Evolutionary conservation across 805 yeast genomes (phyloP).

Genomic region (Schizosaccharomyces lindneri): DNA sequence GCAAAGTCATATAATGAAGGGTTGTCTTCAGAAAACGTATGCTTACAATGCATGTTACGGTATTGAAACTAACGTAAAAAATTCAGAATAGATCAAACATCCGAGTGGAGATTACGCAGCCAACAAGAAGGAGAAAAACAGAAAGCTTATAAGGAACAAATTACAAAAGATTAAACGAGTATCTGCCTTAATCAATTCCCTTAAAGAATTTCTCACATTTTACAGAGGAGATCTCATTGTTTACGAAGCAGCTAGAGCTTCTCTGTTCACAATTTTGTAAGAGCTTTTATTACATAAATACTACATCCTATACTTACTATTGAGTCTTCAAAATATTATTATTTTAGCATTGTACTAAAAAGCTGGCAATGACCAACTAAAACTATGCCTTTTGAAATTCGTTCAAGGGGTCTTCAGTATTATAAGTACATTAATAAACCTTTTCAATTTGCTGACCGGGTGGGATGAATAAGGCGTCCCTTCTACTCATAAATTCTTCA

Average conservation of each 20-base stretch:
- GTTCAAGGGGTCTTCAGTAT: too few relatives aligned
- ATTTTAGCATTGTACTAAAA: too few relatives aligned
- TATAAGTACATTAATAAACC: not conserved
- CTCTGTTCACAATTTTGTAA: too few relatives aligned
- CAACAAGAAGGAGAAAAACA: not conserved
- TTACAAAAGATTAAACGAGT: not conserved
- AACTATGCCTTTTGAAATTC: too few relatives aligned
- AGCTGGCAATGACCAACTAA: too few relatives aligned
- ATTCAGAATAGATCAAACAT: not conserved
- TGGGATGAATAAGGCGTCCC: not conserved
- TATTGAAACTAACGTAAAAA: not conserved
- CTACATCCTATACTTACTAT: too few relatives aligned
- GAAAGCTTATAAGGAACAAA: not conserved
- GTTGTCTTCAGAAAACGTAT: not conserved
- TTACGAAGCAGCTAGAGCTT: too few relatives aligned
- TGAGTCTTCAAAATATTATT: too few relatives aligned
- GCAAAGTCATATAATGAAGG: not conserved
- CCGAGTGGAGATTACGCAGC: not conserved
- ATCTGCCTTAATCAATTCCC: not conserved
- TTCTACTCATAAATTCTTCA: slow-evolving; percentile 14
- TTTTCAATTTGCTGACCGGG: not conserved
- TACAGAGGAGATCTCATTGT: too few relatives aligned
- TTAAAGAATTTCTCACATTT: too few relatives aligned
- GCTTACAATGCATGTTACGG: not conserved
- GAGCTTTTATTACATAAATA: too few relatives aligned